These are phyloP conservation scores for Aspergillus latus DNA, from an alignment of 2,329 filamentous ascomycete genomes.

Conservation along the genomic window DNA sequence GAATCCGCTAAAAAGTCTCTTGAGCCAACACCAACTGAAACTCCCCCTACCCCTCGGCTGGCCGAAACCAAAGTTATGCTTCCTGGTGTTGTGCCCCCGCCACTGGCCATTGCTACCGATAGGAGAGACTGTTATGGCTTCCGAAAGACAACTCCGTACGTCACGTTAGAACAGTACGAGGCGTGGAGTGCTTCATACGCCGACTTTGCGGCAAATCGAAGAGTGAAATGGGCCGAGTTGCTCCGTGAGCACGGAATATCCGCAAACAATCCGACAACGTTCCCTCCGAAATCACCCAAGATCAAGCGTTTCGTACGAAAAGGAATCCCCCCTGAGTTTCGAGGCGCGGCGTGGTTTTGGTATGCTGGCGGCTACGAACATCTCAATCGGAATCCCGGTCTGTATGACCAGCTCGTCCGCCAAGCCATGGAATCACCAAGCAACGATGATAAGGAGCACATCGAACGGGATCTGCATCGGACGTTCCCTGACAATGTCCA, in stretches of 20 bases:
- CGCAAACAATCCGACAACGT: conserved; percentile 69
- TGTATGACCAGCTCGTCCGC: conserved; percentile 71
- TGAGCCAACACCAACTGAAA: conserved; percentile 5
- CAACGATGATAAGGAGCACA: conserved; percentile 78
- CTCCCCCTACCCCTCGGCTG: background rate
- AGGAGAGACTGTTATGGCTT: conserved; percentile 85
- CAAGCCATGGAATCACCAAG: conserved; percentile 64
- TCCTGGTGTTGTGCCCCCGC: conserved; percentile 41
- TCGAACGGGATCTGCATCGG: conserved; percentile 88
- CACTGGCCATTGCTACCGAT: conserved; percentile 31
- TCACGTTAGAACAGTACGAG: conserved; percentile 76
- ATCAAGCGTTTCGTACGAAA: conserved; percentile 89
- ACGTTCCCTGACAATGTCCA: conserved; percentile 93
- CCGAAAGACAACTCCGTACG: conserved; percentile 79
- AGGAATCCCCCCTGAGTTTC: conserved; percentile 89
- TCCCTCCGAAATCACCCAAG: conserved; percentile 77
- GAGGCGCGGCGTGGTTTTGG: conserved; percentile 96
- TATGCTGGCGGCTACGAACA: conserved; percentile 86
- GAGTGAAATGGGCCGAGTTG: conserved; percentile 77
- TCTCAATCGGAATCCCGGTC: conserved; percentile 69
- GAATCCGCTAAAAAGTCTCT: background rate
- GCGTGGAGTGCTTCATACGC: conserved; percentile 75
- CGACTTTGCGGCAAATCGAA: conserved; percentile 70
- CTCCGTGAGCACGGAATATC: conserved; percentile 74
- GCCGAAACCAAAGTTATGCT: conserved; percentile 31